Percentiles rank a stretch among this genome's conserved stretches.
phyloP scores from a whole-genome alignment of 441 rosid species.

The Adansonia rubrostipa region DNA sequence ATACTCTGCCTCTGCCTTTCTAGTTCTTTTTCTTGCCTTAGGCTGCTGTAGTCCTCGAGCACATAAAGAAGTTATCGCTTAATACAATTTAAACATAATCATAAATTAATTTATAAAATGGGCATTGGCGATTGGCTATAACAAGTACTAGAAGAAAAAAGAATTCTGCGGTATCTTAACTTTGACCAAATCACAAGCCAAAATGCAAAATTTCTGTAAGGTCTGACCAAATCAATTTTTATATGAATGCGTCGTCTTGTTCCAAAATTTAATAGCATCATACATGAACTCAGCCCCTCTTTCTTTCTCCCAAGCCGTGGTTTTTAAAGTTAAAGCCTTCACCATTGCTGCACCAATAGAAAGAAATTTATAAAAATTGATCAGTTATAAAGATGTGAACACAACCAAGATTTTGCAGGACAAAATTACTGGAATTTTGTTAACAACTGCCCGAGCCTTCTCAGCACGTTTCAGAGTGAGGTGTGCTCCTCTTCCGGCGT shows the following conservation, averaged over 20 bases:
- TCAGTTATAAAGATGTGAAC: not conserved
- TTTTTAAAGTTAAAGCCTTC: slow-evolving; percentile 65
- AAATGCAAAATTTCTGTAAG: not conserved
- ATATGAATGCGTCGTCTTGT: not conserved
- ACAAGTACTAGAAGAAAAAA: not conserved
- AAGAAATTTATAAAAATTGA: not conserved
- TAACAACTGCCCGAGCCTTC: slow-evolving; percentile 72
- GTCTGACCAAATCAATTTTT: not conserved
- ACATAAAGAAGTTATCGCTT: slow-evolving; percentile 70
- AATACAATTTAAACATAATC: not conserved
- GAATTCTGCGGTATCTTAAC: not conserved
- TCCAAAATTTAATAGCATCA: slow-evolving; percentile 40
- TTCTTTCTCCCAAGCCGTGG: slow-evolving; percentile 75
- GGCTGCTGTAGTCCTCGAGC: slow-evolving; percentile 66
- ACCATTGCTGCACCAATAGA: slow-evolving; percentile 60
- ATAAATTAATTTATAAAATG: not conserved
- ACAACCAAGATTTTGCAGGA: not conserved
- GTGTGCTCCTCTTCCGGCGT: slow-evolving; percentile 93
- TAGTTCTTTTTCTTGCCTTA: slow-evolving; percentile 70
- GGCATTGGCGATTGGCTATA: not conserved
- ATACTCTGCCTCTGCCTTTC: slow-evolving; percentile 71
- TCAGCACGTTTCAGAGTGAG: slow-evolving; percentile 86
- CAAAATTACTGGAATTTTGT: slow-evolving; percentile 74
- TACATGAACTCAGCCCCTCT: slow-evolving; percentile 69
- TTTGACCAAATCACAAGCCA: not conserved